A percentile compares a stretch with the other conserved stretches of the same genome.
These are phyloP conservation scores for Colletotrichum horii DNA, from an alignment of 2,329 filamentous ascomycete species.

Conservation along the genomic window DNA sequence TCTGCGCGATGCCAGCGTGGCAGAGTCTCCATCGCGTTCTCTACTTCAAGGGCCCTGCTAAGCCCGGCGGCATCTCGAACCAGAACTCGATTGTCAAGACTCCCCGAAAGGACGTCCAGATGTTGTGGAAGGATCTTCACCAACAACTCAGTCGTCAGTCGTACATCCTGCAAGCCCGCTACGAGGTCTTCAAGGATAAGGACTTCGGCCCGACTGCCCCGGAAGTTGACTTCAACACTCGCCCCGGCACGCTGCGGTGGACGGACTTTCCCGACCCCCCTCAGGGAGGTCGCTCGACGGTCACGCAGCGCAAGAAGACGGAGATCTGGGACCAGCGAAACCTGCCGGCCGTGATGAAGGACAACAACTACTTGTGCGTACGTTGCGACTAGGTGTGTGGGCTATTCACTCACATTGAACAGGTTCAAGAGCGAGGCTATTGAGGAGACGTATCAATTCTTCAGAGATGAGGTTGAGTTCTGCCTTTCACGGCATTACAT, in stretches of 20 bases:
- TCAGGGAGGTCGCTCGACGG: constrained; percentile 42
- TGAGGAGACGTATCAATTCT: constrained; percentile 60
- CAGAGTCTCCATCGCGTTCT: constrained; percentile 56
- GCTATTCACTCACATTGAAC: constrained; percentile 1
- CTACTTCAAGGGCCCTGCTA: constrained; percentile 55
- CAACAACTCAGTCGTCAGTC: constrained; percentile 61
- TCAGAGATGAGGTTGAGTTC: constrained; percentile 60
- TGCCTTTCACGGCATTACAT: constrained; percentile 54
- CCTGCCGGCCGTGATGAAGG: constrained; percentile 51
- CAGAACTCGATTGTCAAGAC: constrained; percentile 32
- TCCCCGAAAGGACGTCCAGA: constrained; percentile 34
- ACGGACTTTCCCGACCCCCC: constrained; percentile 65
- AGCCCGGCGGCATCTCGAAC: constrained; percentile 51
- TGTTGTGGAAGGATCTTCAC: constrained; percentile 59
- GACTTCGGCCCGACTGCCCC: constrained; percentile 47
- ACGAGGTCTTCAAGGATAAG: constrained; percentile 53
- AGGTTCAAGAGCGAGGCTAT: constrained; percentile 60
- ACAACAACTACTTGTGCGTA: constrained; percentile 57
- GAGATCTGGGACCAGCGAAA: constrained; percentile 60
- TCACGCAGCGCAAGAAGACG: constrained; percentile 60
- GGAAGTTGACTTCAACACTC: constrained; percentile 43
- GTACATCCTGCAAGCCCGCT: constrained; percentile 60
- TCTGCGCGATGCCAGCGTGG: constrained; percentile 61
- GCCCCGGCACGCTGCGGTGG: constrained; percentile 59
- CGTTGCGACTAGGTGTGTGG: not conserved